Base-by-base conservation (phyloP, 2,329 filamentous ascomycete species). In the Paracamarosporium sp. region DNA sequence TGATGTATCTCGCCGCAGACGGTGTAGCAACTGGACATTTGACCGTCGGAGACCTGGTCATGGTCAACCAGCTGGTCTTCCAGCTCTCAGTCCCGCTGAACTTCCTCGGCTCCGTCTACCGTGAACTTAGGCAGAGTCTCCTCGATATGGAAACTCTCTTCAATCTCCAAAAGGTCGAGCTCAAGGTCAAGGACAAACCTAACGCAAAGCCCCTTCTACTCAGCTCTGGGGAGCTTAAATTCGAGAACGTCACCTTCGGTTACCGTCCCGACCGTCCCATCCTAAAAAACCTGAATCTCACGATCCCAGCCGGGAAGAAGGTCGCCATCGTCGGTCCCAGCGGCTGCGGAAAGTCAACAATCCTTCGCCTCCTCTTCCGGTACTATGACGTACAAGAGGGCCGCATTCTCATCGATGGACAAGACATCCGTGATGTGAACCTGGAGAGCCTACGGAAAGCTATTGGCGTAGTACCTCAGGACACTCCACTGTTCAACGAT, bases 111-210 rank as follows among this genome's bases (percentile, higher is more conserved):
- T 96, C 93, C 13, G 94, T 99, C 12, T 99, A 99, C 76, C 90
- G 95, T 67, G 95, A 99, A 79, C 85, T 99, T 53, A 86, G 95
- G 55, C 95, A 99, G 79, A 97, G 92, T 22, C 83, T 99, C 43
- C 83, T 99, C 31, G 96, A 99, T 75, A 99, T 99, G 95, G 95
- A 98, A 79, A 98, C 95, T 0, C 85, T 99, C 5, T 99, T 99
- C 83, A 97, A 92, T 75, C 83, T 99, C 30, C 95, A 99, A 77
- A 98, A 96, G 76, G 94, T 98, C 72, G 96, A 98, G 66, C 89
- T 97, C 12, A 87, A 86, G 35, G 90, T 99, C 72, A 88, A 87
- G 67, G 93, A 99, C 68, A 83, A 86, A 53, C 85, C 89, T 1
- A 81, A 90, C 68, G 92, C 94, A 0, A 88, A 89, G 70, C 83